Evolutionary conservation across 202 grass and related monocot genomes (phyloP), one percentile per base, ranked within the genome.

Genomic region (Dendrocalamus latiflorus): DNA sequence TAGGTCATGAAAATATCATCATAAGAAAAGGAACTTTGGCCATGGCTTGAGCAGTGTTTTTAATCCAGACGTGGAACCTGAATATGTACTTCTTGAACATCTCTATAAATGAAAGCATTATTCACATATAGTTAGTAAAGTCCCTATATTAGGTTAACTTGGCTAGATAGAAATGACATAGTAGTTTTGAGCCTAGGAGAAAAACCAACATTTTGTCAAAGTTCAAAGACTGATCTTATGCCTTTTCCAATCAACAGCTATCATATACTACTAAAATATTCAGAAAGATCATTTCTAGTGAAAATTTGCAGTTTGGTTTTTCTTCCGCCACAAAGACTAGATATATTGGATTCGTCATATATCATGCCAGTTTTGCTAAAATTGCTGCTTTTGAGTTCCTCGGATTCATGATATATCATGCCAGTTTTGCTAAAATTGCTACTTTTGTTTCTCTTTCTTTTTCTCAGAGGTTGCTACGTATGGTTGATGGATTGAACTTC

Each of bases 401-500:
- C 6, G 5, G 16, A 16, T 18, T 71, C 21, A 47, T 63, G 1
- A 34, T 63, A 63, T 34, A 63, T 63, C 24, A 26, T 13, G 16
- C 17, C 18, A n/a, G 6, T 55, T 61, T 30, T 28, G 12, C 25
- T 61, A 30, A 28, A 61, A 30, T 17, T 12, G 2, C 8, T 57
- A 14, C 6, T n/a, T 80, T 57, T 70, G 8, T 42, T 53, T 22
- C 5, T 26, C 20, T 18, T 63, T 63, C 1, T 44, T 68, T 78
- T 64, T 81, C 66, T 73, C 86, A 98, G 92, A 98, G 91, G 74
- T 67, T 98, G 77, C 75, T 93, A 22, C 87, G 86, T 6, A 98
- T 98, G 87, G 75, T 98, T 73, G 95, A 98, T 78, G 92, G 91
- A 12, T 83, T 95, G 80, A 98, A 98, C 76, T 98, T 98, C 47